Evolutionary conservation across 306 rosid species (phyloP), one percentile per base, ranked within the genome.

Genomic region (Glycine tomentella): DNA sequence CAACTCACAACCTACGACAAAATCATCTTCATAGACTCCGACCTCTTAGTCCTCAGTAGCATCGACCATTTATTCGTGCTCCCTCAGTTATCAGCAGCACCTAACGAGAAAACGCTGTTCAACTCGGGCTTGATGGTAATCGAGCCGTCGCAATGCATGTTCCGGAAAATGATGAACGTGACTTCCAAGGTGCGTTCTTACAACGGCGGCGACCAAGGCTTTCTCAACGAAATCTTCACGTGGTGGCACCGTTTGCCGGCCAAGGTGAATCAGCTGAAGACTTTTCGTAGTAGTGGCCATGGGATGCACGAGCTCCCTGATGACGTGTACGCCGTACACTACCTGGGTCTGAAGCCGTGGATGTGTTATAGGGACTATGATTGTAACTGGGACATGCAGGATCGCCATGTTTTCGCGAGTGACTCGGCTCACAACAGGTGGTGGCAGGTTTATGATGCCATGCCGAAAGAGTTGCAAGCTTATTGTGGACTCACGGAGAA

Each of bases 231-330:
- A 49, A 63, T 87, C 1, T 93, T 95, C 66, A 77, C 91, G 0
- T 93, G 99, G 99, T 95, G 99, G 98, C 99, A 93, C 20, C 76
- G 93, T n/a, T 55, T 93, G 61, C 90, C 99, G 7, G 9, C 56
- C 6, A 86, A 69, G 65, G 38, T 89, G 1, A 95, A 91, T 61
- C 36, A 48, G 38, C 31, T 95, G 20, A 95, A 91, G 56, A 3
- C 20, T 14, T 89, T 80, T 15, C 3, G 3, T 4, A 2, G 10
- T 2, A 4, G 16, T 2, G 3, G 33, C 6, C 7, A 38, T 6
- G 7, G n/a, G 13, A 64, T 52, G 5, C 87, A 11, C 10, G 86
- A 67, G 55, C 8, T 88, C 0, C 44, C 70, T 0, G 20, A 80
- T 2, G 87, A 84, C 0, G 59, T 86, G 45, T 86, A 80, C 3